Base-by-base conservation (phyloP, 1,284 basidiomycete species). In the Leccinum brunneo-olivaceum region DNA sequence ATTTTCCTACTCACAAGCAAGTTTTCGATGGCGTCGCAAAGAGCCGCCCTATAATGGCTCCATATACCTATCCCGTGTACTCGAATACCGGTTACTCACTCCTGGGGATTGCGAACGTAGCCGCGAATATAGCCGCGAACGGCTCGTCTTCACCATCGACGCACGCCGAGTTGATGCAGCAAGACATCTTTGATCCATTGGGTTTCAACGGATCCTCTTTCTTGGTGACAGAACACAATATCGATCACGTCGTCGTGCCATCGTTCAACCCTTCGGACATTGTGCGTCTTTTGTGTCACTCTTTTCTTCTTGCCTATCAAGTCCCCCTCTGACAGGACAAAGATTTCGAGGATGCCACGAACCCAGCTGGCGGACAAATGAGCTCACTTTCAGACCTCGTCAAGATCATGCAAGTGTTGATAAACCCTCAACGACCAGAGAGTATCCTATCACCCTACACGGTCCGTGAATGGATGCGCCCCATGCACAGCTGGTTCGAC, bases 331-430 rank as follows among this genome's bases (percentile, higher is more conserved):
- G n/a, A n/a, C n/a, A 73, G 64, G 71, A 74, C 41, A 50, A 59
- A 23, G 62, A 65, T 45, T 67, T 75, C 43, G 49, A 57, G 15
- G 67, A 71, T 40, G 56, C 64, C 0, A 58, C 56, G 51, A 73
- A 75, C 43, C 61, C 73, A 3, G 55, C 70, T 1, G 74, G 67
- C 1, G 75, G 73, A 2, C 75, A 77, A 51, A 73, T 70, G 52
- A 66, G 67, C 46, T 73, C 73, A 0, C 58, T 76, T 9, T 55
- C 63, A 2, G 75, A 77, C 47, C 56, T 73, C 5, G 53, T 59
- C 16, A 66, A 54, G 9, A 38, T 73, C 34, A 69, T 69, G 60
- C 66, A 68, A 45, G 64, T 65, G 2, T 52, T 76, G 27, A 55
- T 77, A 18, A 64, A 73, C 33, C 71, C 74, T 5, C 40, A 3